A percentile compares a stretch with the other conserved stretches of the same genome.
Evolutionary conservation across 306 rosid species (phyloP).

Genomic region (Pachyrhizus erosus): DNA sequence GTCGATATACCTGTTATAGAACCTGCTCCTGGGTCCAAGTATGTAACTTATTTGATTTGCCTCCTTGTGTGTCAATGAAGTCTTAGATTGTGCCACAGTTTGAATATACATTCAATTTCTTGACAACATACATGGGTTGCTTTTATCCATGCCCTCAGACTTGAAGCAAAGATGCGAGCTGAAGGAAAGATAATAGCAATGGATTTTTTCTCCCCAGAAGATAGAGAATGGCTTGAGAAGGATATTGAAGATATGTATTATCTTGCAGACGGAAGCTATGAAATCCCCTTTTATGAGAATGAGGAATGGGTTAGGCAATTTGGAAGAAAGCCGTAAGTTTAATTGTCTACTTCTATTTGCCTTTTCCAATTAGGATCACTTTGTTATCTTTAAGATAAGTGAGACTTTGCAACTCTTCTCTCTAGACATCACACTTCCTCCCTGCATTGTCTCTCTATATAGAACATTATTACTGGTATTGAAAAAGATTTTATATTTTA

Average conservation of each 20-base stretch:
- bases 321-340: slow-evolving; percentile 84
- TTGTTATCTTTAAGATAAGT: slow-evolving; percentile 12
- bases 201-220: slow-evolving; percentile 86
- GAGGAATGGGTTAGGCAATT: slow-evolving; percentile 73
- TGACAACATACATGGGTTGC: slow-evolving; percentile 40
- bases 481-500: slow-evolving; percentile 25
- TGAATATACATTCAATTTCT: slow-evolving; percentile 23
- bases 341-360: slow-evolving; percentile 26
- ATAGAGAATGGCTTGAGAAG: slow-evolving; percentile 90
- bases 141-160: slow-evolving; percentile 60
- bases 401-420: background rate
- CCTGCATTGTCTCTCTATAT: slow-evolving; percentile 27
- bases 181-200: slow-evolving; percentile 75
- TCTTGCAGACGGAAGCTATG: slow-evolving; percentile 61
- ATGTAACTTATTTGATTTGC: slow-evolving; percentile 46
- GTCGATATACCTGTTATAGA: slow-evolving; percentile 89
- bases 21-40: slow-evolving; percentile 94
- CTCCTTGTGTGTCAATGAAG: slow-evolving; percentile 6
- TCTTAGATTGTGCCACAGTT: slow-evolving; percentile 31
- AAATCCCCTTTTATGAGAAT: slow-evolving; percentile 80
- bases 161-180: slow-evolving; percentile 89
- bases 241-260: slow-evolving; percentile 84
- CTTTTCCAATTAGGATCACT: slow-evolving; percentile 8
- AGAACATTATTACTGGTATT: slow-evolving; percentile 32
- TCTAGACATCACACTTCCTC: background rate